Conservation (phyloP, 495 filamentous ascomycete genomes). For the Oidiodendron maius region DNA sequence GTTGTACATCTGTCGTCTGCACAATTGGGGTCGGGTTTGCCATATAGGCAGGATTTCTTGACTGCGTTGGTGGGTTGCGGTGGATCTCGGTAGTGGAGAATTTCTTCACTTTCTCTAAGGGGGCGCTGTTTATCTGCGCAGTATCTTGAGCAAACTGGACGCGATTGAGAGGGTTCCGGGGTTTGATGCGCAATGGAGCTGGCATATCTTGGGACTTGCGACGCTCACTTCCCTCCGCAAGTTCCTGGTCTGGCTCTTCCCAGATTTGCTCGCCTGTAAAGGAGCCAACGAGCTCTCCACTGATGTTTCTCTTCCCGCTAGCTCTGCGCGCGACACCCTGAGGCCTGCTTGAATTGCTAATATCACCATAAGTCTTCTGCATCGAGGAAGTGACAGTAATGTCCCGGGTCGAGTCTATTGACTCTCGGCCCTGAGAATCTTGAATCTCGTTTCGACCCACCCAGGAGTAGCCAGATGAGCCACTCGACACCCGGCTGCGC, state of each 20-base stretch:
- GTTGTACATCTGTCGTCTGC: slow-evolving; percentile 13
- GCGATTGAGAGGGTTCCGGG: slow-evolving; percentile 53
- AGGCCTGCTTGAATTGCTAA: slow-evolving; percentile 5
- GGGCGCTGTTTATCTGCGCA: slow-evolving; percentile 38
- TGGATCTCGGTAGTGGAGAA: slow-evolving; percentile 68
- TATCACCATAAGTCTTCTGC: slow-evolving; percentile 19
- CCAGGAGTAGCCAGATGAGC: slow-evolving; percentile 10
- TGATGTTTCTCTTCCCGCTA: slow-evolving; percentile 48
- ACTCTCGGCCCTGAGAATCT: background rate
- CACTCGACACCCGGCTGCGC: slow-evolving; percentile 20
- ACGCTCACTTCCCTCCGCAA: slow-evolving; percentile 11
- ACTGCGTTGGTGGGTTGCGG: slow-evolving; percentile 70
- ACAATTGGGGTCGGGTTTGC: slow-evolving; percentile 47
- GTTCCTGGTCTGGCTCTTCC: slow-evolving; percentile 63
- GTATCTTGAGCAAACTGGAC: slow-evolving; percentile 32
- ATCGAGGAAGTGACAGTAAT: background rate
- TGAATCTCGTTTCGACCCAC: slow-evolving; percentile 12
- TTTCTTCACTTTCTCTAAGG: slow-evolving; percentile 40
- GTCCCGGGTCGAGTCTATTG: slow-evolving; percentile 11
- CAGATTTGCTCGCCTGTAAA: slow-evolving; percentile 80
- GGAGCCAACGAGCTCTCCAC: slow-evolving; percentile 49
- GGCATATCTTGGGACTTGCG: slow-evolving; percentile 35
- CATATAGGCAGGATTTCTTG: slow-evolving; percentile 66
- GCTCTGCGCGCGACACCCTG: slow-evolving; percentile 6
- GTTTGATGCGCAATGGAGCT: slow-evolving; percentile 45